These are phyloP conservation scores for Zygotorulaspora danielsina DNA, from an alignment of 805 yeast genomes.

Conservation along the genomic window DNA sequence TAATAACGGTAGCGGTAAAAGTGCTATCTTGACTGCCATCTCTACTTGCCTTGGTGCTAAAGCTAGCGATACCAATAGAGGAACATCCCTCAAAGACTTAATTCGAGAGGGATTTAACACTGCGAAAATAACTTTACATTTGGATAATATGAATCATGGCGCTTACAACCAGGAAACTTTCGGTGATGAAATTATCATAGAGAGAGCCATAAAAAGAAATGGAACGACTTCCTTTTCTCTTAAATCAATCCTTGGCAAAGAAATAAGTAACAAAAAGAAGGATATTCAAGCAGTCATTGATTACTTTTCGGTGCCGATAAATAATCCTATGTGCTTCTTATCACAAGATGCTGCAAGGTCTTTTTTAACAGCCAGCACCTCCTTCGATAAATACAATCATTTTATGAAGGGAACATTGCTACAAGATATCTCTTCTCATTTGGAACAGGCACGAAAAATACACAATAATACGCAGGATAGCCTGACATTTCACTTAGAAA, in stretches of 20 bases:
- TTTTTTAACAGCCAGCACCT: constrained; percentile 73
- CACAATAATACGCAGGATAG: constrained; percentile 37
- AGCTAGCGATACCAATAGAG: constrained; percentile 84
- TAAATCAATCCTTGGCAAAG: constrained; percentile 47
- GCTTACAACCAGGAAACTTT: constrained; percentile 59
- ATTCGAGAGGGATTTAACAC: constrained; percentile 71
- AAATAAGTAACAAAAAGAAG: constrained; percentile 55
- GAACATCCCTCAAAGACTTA: constrained; percentile 60
- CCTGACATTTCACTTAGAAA: constrained; percentile 39
- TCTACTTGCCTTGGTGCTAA: constrained; percentile 85
- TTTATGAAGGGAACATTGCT: constrained; percentile 79
- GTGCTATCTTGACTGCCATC: constrained; percentile 83
- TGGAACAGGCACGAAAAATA: constrained; percentile 40
- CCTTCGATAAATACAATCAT: constrained; percentile 63
- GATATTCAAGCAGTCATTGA: constrained; percentile 66
- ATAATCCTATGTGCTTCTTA: constrained; percentile 85
- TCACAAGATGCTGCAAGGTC: constrained; percentile 94
- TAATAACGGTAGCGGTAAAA: constrained; percentile 86
- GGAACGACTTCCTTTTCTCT: constrained; percentile 53
- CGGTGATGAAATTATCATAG: constrained; percentile 68
- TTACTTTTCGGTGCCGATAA: constrained; percentile 71
- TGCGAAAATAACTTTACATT: constrained; percentile 61
- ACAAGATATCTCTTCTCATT: constrained; percentile 58
- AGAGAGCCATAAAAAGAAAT: constrained; percentile 55
- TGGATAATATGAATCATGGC: constrained; percentile 62